Evolutionary conservation across 2,329 filamentous ascomycete species (phyloP).

Genomic region (Xenoacremonium recifei): DNA sequence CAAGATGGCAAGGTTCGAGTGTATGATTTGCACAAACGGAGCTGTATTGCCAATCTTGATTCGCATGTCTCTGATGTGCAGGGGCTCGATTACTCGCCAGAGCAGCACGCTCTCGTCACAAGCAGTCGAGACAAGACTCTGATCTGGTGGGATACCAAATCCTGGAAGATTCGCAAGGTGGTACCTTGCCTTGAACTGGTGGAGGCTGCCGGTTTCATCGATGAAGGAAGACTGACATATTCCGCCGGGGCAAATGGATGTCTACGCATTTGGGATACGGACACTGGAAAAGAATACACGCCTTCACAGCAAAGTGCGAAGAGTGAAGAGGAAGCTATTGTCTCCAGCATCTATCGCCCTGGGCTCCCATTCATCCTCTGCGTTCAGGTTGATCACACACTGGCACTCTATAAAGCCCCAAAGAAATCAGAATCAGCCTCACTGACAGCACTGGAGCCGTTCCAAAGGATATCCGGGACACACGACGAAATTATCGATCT

Average conservation of each 20-base stretch:
- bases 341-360: constrained; percentile 66
- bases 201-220: constrained; percentile 79
- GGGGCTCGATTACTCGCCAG: constrained; percentile 74
- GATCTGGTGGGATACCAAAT: constrained; percentile 84
- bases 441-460: constrained; percentile 46
- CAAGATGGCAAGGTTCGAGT: constrained; percentile 92
- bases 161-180: constrained; percentile 79
- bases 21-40: constrained; percentile 87
- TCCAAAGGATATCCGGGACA: constrained; percentile 86
- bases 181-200: constrained; percentile 83
- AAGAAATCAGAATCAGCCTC: constrained; percentile 36
- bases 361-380: constrained; percentile 71
- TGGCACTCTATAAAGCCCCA: constrained; percentile 65
- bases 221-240: constrained; percentile 69
- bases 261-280: constrained; percentile 79
- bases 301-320: constrained; percentile 64
- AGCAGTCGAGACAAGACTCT: constrained; percentile 91
- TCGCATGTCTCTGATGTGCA: constrained; percentile 96
- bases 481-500: constrained; percentile 98
- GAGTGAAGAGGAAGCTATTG: constrained; percentile 64
- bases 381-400: constrained; percentile 84
- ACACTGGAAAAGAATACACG: constrained; percentile 76
- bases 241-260: constrained; percentile 83
- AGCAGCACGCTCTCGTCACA: constrained; percentile 75
- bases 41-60: constrained; percentile 73